Evolutionary conservation across 140 eudicot genomes (phyloP).

Genomic region (Eryngium alpinum): DNA sequence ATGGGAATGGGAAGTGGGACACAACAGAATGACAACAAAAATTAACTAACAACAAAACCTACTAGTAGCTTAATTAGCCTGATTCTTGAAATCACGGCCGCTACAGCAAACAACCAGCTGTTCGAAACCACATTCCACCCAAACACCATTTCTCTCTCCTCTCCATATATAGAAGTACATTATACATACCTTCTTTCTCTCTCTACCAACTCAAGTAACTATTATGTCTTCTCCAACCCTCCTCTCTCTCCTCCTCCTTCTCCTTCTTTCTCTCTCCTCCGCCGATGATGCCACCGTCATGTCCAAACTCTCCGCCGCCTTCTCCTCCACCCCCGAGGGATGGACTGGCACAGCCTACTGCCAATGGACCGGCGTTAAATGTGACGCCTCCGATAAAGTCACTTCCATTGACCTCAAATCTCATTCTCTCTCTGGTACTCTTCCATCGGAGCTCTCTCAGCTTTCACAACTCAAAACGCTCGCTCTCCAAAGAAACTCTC

Average conservation of each 20-base stretch:
- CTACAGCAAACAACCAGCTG: no score
- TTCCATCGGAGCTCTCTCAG: constrained; percentile 48
- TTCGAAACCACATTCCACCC: no score
- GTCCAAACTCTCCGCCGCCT: constrained; percentile 29
- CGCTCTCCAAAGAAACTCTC: constrained; percentile 40
- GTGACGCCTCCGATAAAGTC: constrained; percentile 51
- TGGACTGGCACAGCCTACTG: constrained; percentile 55
- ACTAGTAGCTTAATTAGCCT: no score
- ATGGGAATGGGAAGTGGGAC: no score
- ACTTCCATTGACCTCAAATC: constrained; percentile 44
- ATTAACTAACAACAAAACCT: no score
- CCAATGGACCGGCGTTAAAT: constrained; percentile 44
- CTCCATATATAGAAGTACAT: no score
- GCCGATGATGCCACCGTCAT: constrained; percentile 59
- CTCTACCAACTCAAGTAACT: constrained; percentile 18
- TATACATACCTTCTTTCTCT: neutral
- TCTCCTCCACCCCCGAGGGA: constrained; percentile 37
- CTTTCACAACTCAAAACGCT: constrained; percentile 55
- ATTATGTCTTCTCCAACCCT: constrained; percentile 15
- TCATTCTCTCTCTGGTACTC: constrained; percentile 42
- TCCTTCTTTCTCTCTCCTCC: constrained; percentile 31
- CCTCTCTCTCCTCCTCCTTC: constrained; percentile 23
- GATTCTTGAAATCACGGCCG: no score
- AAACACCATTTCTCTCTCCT: no score
- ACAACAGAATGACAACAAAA: no score